phyloP scores from a whole-genome alignment of 1,284 basidiomycete genomes.

The Trametes versicolor region DNA sequence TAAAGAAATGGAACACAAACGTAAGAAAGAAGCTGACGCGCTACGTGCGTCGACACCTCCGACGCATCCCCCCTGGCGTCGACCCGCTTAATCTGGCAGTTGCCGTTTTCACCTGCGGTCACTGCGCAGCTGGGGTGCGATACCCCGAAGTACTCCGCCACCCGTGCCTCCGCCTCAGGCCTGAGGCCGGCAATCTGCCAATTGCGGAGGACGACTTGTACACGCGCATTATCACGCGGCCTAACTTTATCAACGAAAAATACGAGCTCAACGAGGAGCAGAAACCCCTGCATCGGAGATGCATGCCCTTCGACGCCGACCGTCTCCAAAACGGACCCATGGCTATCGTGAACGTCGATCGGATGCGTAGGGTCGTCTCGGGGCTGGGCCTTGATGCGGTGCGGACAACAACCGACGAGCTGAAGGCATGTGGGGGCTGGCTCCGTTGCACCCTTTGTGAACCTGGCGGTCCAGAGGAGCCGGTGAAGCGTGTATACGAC shows the following conservation, averaged over 20 bases:
- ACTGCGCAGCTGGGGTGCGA: neutral
- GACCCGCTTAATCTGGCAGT: conserved; percentile 6
- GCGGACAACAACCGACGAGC: neutral
- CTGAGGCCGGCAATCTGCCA: too few species aligned
- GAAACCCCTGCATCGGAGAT: neutral
- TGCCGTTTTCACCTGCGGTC: neutral
- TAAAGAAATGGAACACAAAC: neutral
- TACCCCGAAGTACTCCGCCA: neutral
- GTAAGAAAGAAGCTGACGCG: neutral
- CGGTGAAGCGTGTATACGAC: neutral
- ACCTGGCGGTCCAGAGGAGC: neutral
- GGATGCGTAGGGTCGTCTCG: neutral
- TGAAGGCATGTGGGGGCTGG: neutral
- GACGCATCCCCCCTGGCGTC: neutral
- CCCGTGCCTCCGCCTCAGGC: neutral
- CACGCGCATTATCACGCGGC: too few species aligned
- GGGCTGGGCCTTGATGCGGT: conserved; percentile 2
- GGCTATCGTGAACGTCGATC: neutral
- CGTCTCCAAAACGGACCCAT: neutral
- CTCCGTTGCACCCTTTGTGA: neutral
- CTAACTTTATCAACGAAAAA: too few species aligned
- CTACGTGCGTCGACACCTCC: neutral
- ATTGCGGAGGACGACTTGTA: too few species aligned
- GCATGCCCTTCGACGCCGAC: neutral
- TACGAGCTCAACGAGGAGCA: neutral